Conservation (phyloP, 257 asterid species). For the Nicotiana benthamiana region DNA sequence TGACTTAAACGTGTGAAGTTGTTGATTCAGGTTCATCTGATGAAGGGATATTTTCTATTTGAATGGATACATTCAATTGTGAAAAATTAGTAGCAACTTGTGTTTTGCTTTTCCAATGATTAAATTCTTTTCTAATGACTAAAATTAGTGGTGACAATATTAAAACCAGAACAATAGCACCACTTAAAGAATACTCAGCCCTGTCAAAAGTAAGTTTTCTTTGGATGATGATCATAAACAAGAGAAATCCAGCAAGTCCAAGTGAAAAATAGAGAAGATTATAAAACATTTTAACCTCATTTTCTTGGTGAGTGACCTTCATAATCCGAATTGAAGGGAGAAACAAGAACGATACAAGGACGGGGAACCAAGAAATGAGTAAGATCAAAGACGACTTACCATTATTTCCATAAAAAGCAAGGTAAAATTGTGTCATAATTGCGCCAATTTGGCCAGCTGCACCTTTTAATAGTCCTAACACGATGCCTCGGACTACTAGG, state of each 20-base stretch:
- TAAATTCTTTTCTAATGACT: slow-evolving; percentile 23
- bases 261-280: slow-evolving; percentile 31
- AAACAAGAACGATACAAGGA: slow-evolving; percentile 34
- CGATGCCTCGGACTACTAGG: slow-evolving; percentile 44
- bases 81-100: neutral
- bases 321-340: slow-evolving; percentile 29
- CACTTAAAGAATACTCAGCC: slow-evolving; percentile 13
- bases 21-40: neutral
- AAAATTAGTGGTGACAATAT: slow-evolving; percentile 22
- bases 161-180: slow-evolving; percentile 8
- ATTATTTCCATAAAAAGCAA: slow-evolving; percentile 33
- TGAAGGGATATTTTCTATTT: neutral
- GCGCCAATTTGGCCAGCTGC: slow-evolving; percentile 59
- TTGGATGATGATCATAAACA: slow-evolving; percentile 28
- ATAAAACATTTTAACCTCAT: slow-evolving; percentile 32
- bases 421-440: slow-evolving; percentile 43
- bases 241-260: slow-evolving; percentile 30
- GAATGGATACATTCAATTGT: neutral
- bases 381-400: slow-evolving; percentile 33
- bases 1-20: slow-evolving; percentile 22
- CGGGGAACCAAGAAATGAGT: slow-evolving; percentile 52
- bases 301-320: slow-evolving; percentile 22
- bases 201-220: neutral
- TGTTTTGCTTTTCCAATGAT: slow-evolving; percentile 10
- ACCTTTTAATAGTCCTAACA: slow-evolving; percentile 45